A percentile compares a stretch with the other conserved stretches of the same genome.
Evolutionary conservation across 2,329 filamentous ascomycete species (phyloP).

Genomic region (Calonectria pseudoreteaudii): DNA sequence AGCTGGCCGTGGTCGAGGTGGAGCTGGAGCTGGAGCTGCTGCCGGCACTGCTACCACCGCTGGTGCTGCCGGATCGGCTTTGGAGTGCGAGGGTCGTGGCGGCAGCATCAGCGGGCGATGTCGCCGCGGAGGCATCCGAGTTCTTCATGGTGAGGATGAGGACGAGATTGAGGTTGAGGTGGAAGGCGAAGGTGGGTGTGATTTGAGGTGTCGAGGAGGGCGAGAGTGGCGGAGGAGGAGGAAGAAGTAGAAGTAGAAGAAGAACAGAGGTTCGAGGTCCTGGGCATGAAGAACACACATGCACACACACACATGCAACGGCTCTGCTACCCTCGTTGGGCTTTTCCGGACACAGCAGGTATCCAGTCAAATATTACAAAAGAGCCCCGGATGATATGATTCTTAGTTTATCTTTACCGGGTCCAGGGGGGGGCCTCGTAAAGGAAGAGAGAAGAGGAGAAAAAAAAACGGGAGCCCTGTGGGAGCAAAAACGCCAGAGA

Average conservation of each 20-base stretch:
- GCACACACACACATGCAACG: not conserved
- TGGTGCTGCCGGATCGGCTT: not conserved
- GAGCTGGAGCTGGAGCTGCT: slow-evolving; percentile 21
- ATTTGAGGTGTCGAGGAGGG: not conserved
- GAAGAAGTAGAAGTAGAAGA: not conserved
- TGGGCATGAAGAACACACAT: not conserved
- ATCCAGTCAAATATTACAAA: not conserved
- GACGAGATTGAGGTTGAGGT: not conserved
- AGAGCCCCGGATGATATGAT: not conserved
- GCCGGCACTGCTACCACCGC: not conserved
- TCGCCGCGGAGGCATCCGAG: slow-evolving; percentile 13
- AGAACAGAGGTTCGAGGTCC: not conserved
- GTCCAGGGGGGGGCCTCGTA: not conserved
- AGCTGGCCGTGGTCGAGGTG: not conserved
- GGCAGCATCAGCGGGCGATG: slow-evolving; percentile 19
- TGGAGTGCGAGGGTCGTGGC: slow-evolving; percentile 32
- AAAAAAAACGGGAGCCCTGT: not conserved
- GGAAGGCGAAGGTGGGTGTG: not conserved
- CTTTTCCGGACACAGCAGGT: not conserved
- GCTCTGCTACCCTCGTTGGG: not conserved
- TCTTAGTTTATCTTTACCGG: not conserved
- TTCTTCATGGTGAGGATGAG: slow-evolving; percentile 11
- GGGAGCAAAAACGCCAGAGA: not conserved
- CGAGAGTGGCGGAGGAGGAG: not conserved
- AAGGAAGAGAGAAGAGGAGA: not conserved